These are phyloP conservation scores for Dovyalis caffra DNA, from an alignment of 345 rosid species.

Conservation along the genomic window DNA sequence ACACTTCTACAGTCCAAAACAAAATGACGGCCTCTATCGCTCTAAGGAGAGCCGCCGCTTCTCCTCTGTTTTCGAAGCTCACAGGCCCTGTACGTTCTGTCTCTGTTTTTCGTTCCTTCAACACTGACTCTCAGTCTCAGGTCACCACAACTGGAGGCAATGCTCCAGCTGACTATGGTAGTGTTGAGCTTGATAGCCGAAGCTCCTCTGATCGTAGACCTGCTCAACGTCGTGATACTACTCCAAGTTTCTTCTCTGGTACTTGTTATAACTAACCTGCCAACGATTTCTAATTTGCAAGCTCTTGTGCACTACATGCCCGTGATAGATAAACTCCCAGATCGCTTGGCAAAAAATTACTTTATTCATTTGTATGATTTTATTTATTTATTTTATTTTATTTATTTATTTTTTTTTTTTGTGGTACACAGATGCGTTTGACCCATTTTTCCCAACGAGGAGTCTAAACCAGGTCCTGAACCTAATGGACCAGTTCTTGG, in stretches of 20 bases:
- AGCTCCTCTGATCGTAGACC: slow-evolving; percentile 9
- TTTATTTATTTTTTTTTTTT: too few species aligned
- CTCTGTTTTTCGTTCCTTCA: slow-evolving; percentile 32
- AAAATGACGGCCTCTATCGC: slow-evolving; percentile 41
- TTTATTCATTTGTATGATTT: too few species aligned
- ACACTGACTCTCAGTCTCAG: slow-evolving; percentile 39
- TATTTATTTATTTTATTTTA: too few species aligned
- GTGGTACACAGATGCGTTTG: slow-evolving; percentile 6
- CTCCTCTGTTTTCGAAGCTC: slow-evolving; percentile 25
- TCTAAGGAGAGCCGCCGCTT: slow-evolving; percentile 26
- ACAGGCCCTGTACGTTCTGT: slow-evolving; percentile 21
- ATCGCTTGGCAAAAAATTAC: too few species aligned
- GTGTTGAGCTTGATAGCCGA: slow-evolving; percentile 23
- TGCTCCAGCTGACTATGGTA: slow-evolving; percentile 16
- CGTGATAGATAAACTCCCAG: too few species aligned
- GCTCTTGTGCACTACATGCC: too few species aligned
- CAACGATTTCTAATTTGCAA: too few species aligned
- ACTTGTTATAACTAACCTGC: background rate
- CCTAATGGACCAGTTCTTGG: slow-evolving; percentile 59
- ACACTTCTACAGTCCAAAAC: background rate
- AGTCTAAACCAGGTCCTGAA: slow-evolving; percentile 65
- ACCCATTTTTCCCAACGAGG: slow-evolving; percentile 54
- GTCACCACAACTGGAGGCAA: slow-evolving; percentile 15
- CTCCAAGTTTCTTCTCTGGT: slow-evolving; percentile 32
- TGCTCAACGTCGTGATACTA: slow-evolving; percentile 16